Evolutionary conservation across 768 basidiomycete genomes (phyloP).

Genomic region (Kondoa malvinella): DNA sequence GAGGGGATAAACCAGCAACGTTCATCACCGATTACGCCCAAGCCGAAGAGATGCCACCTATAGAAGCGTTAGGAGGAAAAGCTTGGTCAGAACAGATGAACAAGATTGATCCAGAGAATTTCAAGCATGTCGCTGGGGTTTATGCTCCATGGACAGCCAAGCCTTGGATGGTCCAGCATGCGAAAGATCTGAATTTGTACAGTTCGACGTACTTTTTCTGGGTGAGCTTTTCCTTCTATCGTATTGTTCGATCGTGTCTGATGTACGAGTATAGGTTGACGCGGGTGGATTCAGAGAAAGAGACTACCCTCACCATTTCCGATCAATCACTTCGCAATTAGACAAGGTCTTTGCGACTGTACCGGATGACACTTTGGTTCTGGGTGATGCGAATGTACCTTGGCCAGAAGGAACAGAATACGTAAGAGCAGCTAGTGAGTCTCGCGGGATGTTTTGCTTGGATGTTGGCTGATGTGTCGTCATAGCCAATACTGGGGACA

Average conservation of each 20-base stretch:
- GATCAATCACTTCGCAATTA: slow-evolving; percentile 14
- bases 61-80: slow-evolving; percentile 19
- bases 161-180: slow-evolving; percentile 24
- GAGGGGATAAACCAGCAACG: slow-evolving; percentile 23
- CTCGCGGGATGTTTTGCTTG: neutral
- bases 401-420: slow-evolving; percentile 15
- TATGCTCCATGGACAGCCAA: slow-evolving; percentile 26
- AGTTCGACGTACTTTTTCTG: slow-evolving; percentile 24
- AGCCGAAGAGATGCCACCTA: slow-evolving; percentile 23
- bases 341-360: slow-evolving; percentile 13
- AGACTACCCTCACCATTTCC: slow-evolving; percentile 14
- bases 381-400: slow-evolving; percentile 16
- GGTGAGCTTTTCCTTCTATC: slow-evolving; percentile 11
- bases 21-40: slow-evolving; percentile 18
- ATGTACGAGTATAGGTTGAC: slow-evolving; percentile 16
- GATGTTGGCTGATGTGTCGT: neutral
- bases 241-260: neutral
- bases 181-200: slow-evolving; percentile 19
- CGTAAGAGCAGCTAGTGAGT: slow-evolving; percentile 12
- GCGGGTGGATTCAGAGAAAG: slow-evolving; percentile 23
- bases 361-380: slow-evolving; percentile 22
- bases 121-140: slow-evolving; percentile 23
- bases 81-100: slow-evolving; percentile 21
- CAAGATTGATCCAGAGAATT: slow-evolving; percentile 21
- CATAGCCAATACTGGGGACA: slow-evolving; percentile 3